Evolutionary conservation across 208 protist genomes (phyloP), one percentile per base, ranked within the genome.

Genomic region (Wallacemonas sp.): DNA sequence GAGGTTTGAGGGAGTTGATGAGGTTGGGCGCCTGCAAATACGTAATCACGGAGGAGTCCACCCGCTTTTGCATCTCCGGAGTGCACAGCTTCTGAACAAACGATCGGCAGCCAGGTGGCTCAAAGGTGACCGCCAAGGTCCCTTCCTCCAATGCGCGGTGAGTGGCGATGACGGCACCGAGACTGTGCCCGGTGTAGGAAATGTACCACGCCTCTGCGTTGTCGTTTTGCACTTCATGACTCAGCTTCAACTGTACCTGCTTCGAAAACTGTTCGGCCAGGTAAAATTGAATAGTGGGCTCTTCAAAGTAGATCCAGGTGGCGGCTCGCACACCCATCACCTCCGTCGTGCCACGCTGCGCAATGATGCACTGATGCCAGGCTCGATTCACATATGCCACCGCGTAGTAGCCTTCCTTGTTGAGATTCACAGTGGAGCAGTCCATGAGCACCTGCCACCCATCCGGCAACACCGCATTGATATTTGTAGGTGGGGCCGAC

Each of bases 281-380:
- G 62, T 68, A 82, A 65, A 97, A 89, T 62, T 91, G 80, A 47
- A 96, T 94, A 31, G 88, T 95, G 21, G 77, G 74, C 70, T 97
- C 88, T 31, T 94, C 88, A 81, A 95, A 97, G 75, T 94, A 95
- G 58, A 91, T 75, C 90, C 92, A 97, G 26, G 94, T 68, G 1
- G 87, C 89, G 0, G 92, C 86, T 33, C 92, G 82, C 45, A 95
- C 66, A 0, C 84, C 84, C 11, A 89, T 71, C 58, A 87, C 86
- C 53, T 97, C 87, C 14, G 82, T 79, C 27, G 92, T 97, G 3
- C 92, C 92, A 17, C 92, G 88, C 59, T 96, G 77, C 3, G 92
- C 82, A 21, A 97, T 91, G 61, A 97, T 76, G 66, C 88, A 93
- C 65, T 93, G 88, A 26, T 64, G 70, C 15, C 65, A 53, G 27